These are phyloP conservation scores for Ophiostoma tasmaniense DNA, from an alignment of 2,329 filamentous ascomycete species.

Conservation along the genomic window DNA sequence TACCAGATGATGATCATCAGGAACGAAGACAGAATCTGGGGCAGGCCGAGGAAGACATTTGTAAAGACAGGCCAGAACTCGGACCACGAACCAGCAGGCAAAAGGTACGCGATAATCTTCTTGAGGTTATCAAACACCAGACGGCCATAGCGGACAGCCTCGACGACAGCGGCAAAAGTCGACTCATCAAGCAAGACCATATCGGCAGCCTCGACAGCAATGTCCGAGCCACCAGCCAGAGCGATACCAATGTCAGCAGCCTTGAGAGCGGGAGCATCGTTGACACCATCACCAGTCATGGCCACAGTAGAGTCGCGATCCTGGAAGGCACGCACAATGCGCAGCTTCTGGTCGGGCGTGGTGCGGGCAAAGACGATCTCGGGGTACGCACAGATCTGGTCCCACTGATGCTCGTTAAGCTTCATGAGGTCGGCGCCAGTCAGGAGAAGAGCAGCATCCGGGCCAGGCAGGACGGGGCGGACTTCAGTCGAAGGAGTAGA, in stretches of 20 bases:
- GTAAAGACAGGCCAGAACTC: slow-evolving; percentile 72
- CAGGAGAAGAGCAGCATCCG: slow-evolving; percentile 46
- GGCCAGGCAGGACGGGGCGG: not conserved
- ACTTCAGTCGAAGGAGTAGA: not conserved
- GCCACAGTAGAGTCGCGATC: slow-evolving; percentile 64
- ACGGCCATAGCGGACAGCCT: slow-evolving; percentile 63
- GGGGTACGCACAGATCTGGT: slow-evolving; percentile 42
- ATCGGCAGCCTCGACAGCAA: slow-evolving; percentile 71
- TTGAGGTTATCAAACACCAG: slow-evolving; percentile 75
- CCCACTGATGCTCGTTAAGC: slow-evolving; percentile 62
- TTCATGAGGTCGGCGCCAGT: slow-evolving; percentile 57
- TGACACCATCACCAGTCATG: slow-evolving; percentile 83
- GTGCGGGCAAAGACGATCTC: slow-evolving; percentile 71
- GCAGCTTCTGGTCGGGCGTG: slow-evolving; percentile 70
- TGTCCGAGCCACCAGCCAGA: slow-evolving; percentile 59
- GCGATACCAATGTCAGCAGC: slow-evolving; percentile 78
- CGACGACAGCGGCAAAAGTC: slow-evolving; percentile 52
- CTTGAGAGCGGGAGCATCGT: slow-evolving; percentile 73
- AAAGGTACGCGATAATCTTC: slow-evolving; percentile 66
- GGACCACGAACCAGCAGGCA: slow-evolving; percentile 63
- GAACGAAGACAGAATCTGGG: slow-evolving; percentile 56
- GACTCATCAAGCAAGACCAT: slow-evolving; percentile 66
- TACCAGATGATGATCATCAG: slow-evolving; percentile 59
- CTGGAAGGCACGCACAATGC: slow-evolving; percentile 56
- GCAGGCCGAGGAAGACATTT: slow-evolving; percentile 62